A percentile compares a stretch with the other conserved stretches of the same genome.
Conservation (phyloP, 2,329 filamentous ascomycete species). For the Bipolaris cookei region DNA sequence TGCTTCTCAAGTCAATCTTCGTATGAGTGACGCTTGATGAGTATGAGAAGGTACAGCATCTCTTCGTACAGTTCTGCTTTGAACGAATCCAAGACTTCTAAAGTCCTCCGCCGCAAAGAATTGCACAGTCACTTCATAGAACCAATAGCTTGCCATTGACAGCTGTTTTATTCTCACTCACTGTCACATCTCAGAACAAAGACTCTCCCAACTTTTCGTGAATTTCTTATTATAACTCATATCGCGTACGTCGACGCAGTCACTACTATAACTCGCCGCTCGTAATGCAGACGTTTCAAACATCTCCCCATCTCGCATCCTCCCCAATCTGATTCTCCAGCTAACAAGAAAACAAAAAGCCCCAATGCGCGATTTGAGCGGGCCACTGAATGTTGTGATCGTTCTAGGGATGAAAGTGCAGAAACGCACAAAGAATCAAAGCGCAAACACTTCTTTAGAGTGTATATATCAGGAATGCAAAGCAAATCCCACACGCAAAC, state of each 20-base stretch:
- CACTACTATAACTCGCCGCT: neutral
- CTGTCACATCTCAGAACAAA: neutral
- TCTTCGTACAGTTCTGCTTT: no score
- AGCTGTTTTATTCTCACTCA: no score
- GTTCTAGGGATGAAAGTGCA: neutral
- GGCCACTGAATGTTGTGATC: neutral
- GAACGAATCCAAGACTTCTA: no score
- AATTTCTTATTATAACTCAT: conserved; percentile 1
- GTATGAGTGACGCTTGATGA: neutral
- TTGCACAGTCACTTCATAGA: no score
- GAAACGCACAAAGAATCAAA: neutral
- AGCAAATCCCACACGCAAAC: neutral
- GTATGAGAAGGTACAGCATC: neutral
- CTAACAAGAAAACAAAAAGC: conserved; percentile 24
- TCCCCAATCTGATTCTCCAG: conserved; percentile 6
- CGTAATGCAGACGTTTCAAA: neutral
- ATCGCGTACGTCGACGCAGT: neutral
- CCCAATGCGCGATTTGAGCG: conserved; percentile 3
- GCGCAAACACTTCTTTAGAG: neutral
- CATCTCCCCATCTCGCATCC: neutral
- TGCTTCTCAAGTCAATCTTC: neutral
- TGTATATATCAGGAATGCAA: conserved; percentile 2
- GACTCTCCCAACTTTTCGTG: neutral
- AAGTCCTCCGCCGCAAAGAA: no score
- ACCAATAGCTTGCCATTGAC: neutral